Evolutionary conservation across 2,329 filamentous ascomycete species (phyloP), one percentile per base, ranked within the genome.

Genomic region (Aspergillus costaricaensis): DNA sequence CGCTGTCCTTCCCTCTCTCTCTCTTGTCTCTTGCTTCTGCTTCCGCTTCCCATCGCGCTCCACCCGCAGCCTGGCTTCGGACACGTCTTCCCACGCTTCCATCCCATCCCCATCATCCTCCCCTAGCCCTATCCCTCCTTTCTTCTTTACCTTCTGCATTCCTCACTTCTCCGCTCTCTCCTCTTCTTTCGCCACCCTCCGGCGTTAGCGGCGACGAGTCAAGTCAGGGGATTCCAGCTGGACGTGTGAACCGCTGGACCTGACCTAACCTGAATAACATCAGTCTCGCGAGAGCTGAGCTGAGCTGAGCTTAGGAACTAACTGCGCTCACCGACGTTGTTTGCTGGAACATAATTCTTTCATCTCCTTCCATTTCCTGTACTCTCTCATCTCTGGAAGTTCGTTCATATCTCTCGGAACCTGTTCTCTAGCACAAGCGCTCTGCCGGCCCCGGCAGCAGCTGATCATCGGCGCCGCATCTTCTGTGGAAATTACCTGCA

Each of bases 401-500:
- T 27, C 25, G 44, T 57, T 65, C 32, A 14, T 36, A 36, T 65
- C 54, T 65, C 54, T 63, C 63, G 59, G 55, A 62, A 62, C 63
- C 51, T 67, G 66, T 65, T 62, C 58, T 60, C 54, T 66, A 65
- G 63, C 62, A 36, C 55, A 58, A 36, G 32, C 59, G 63, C 58
- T 52, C 66, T 69, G 68, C 68, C 67, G 63, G 62, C 61, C 32
- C 67, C 60, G 55, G 60, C 59, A 57, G 58, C 54, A 50, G 19
- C 39, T 53, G 32, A 57, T 58, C 49, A 36, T 36, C 60, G 64
- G 65, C 62, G 62, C 64, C 65, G 62, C 64, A 59, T 64, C 57
- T 61, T 60, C 51, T 69, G 66, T 70, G 66, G 65, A 66, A 32
- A 65, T 67, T 67, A 62, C 44, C 58, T 47, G 57, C 57, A 53